Evolutionary conservation across 768 basidiomycete genomes (phyloP).

Genomic region (Ephemerocybe angulata): DNA sequence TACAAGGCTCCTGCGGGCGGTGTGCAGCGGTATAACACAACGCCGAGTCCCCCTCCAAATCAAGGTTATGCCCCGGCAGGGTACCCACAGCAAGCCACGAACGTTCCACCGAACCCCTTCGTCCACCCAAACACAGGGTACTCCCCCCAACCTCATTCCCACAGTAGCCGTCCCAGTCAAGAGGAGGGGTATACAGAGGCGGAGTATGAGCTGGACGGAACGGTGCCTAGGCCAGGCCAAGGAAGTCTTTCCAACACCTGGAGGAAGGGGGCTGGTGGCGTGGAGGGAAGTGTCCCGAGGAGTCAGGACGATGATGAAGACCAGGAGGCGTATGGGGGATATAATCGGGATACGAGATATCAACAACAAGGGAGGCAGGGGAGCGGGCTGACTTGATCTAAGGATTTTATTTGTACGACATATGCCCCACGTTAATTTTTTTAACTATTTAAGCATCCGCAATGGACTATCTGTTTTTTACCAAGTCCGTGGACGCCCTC

Average conservation of each 20-base stretch:
- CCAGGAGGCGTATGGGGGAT: not conserved
- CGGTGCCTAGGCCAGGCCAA: conserved; percentile 28
- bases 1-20: not conserved
- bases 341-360: not conserved
- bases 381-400: not conserved
- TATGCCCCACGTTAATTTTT: too few species aligned
- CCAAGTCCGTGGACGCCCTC: too few species aligned
- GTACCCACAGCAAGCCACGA: conserved; percentile 1
- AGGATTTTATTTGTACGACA: too few species aligned
- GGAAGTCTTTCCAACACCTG: conserved; percentile 9
- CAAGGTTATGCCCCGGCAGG: not conserved
- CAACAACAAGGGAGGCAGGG: not conserved
- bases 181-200: conserved; percentile 7
- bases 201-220: conserved; percentile 26
- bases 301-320: not conserved
- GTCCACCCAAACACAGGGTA: conserved; percentile 8
- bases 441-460: too few species aligned
- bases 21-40: not conserved
- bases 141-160: not conserved
- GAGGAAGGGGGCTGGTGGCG: conserved; percentile 10
- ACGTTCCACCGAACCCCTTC: conserved; percentile 5
- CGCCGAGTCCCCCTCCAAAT: not conserved
- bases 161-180: not conserved
- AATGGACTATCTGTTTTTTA: too few species aligned
- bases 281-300: conserved; percentile 1